Conservation (phyloP, 2,329 filamentous ascomycete genomes). For the Neonectria neomacrospora region DNA sequence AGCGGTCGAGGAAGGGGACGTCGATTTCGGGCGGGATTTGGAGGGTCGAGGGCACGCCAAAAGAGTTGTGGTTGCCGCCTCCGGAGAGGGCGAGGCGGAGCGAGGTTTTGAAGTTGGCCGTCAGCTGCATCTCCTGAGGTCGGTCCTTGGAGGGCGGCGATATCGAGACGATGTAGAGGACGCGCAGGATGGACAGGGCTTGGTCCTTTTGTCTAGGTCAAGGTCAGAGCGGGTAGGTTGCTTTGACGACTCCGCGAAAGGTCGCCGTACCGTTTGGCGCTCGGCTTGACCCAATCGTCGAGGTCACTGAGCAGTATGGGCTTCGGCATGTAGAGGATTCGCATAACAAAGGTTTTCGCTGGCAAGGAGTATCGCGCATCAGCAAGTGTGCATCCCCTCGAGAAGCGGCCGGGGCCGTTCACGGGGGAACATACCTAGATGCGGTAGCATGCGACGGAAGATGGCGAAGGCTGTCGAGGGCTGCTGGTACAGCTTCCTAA, state of each 20-base stretch:
- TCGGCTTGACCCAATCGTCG: slow-evolving; percentile 84
- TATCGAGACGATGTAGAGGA: slow-evolving; percentile 86
- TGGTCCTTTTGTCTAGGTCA: slow-evolving; percentile 78
- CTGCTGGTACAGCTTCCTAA: slow-evolving; percentile 92
- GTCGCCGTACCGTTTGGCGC: slow-evolving; percentile 54
- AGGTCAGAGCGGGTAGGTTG: slow-evolving; percentile 11
- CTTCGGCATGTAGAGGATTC: slow-evolving; percentile 87
- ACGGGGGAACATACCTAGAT: slow-evolving; percentile 71
- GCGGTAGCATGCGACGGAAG: slow-evolving; percentile 95
- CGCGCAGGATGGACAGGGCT: slow-evolving; percentile 81
- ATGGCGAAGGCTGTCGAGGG: slow-evolving; percentile 95
- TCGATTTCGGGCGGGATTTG: slow-evolving; percentile 72
- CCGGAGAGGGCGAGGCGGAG: slow-evolving; percentile 89
- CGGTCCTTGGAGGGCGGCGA: slow-evolving; percentile 69
- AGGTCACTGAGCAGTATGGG: slow-evolving; percentile 84
- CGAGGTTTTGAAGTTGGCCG: slow-evolving; percentile 83
- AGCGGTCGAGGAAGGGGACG: slow-evolving; percentile 80
- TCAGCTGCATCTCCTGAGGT: slow-evolving; percentile 78
- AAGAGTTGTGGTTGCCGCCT: slow-evolving; percentile 85
- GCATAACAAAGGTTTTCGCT: slow-evolving; percentile 97
- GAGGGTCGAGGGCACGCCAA: slow-evolving; percentile 83
- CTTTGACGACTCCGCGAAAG: not conserved
- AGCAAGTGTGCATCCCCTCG: slow-evolving; percentile 1
- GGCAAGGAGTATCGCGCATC: slow-evolving; percentile 20
- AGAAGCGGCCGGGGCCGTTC: not conserved